Base-by-base conservation (phyloP, 208 protist species). In the Crithidia acanthocephali region DNA sequence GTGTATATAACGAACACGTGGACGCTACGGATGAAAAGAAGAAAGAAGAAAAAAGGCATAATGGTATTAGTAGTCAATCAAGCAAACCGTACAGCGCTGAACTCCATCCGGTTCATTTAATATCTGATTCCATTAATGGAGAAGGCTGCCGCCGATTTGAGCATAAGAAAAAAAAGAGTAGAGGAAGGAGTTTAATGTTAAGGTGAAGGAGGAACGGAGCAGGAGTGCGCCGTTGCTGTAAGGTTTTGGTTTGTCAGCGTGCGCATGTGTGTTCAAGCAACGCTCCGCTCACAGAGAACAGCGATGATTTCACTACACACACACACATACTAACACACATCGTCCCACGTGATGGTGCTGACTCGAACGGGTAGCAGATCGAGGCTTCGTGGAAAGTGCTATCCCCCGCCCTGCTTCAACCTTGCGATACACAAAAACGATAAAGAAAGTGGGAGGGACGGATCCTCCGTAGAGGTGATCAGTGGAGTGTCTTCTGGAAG, bases 401-500 rank as follows among this genome's bases (percentile, higher is more conserved):
- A n/a, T n/a, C n/a, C n/a, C n/a, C n/a, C n/a, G n/a, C n/a, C n/a
- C n/a, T n/a, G 20, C 16, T 50, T 10, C 9, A 50, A 22, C 18
- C 10, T 22, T 50, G 18, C 45, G 6, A 4, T 23, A 22, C 16
- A 50, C 20, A 50, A 40, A 40, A 28, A 33, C 13, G 50, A 56
- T 15, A 56, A 56, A 56, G 16, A 25, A 56, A 56, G 5, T 5
- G n/a, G 9, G 9, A 53, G 4, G 1, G 3, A 2, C 15, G 20
- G n/a, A n/a, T n/a, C n/a, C 37, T 13, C 6, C 37, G 6, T 15
- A 6, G 37, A 13, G 37, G 6, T 52, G 8, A 2, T 57, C 57
- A 68, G 44, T 57, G 33, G 1, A 89, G 75, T 9, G 70, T 60
- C 58, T 66, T 72, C 28, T 80, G 27, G 55, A 83, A 80, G 51